Percentiles rank a stretch among this genome's conserved stretches.
Conservation (phyloP, 768 basidiomycete genomes). For the Hebeloma cylindrosporum region DNA sequence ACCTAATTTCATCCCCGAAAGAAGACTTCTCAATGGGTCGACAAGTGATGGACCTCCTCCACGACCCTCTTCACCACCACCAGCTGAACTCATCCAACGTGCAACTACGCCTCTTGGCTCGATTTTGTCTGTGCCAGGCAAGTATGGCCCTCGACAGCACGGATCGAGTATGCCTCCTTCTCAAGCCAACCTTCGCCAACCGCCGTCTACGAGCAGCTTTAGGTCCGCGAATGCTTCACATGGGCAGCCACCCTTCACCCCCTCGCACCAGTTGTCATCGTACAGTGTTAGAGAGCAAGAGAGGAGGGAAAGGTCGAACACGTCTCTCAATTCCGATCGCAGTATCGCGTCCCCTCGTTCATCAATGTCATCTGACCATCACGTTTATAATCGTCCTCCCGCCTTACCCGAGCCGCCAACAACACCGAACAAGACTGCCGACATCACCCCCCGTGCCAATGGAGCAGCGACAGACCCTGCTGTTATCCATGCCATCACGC, state of each 20-base stretch:
- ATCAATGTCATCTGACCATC: constrained; percentile 79
- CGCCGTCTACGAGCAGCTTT: constrained; percentile 82
- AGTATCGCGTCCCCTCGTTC: constrained; percentile 70
- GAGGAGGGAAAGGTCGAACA: constrained; percentile 60
- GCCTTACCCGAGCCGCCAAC: constrained; percentile 35
- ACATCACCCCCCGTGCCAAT: constrained; percentile 41
- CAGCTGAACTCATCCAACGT: constrained; percentile 87
- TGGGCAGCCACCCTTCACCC: constrained; percentile 45
- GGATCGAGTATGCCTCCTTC: constrained; percentile 79
- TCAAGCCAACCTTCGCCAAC: constrained; percentile 62
- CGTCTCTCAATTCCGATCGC: constrained; percentile 69
- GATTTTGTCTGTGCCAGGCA: constrained; percentile 54
- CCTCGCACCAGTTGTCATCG: constrained; percentile 44
- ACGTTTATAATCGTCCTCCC: constrained; percentile 38
- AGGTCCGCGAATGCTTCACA: constrained; percentile 68
- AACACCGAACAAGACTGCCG: constrained; percentile 47
- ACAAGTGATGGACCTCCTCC: constrained; percentile 74
- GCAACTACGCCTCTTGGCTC: constrained; percentile 84
- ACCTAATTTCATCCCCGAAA: constrained; percentile 74
- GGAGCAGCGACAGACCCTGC: constrained; percentile 71
- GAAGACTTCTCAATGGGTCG: constrained; percentile 46
- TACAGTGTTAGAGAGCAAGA: constrained; percentile 53
- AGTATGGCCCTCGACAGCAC: constrained; percentile 54
- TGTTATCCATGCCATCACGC: constrained; percentile 95
- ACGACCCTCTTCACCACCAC: constrained; percentile 90